These are phyloP conservation scores for Melanomma pulvis-pyrius DNA, from an alignment of 495 filamentous ascomycete species.

Conservation along the genomic window DNA sequence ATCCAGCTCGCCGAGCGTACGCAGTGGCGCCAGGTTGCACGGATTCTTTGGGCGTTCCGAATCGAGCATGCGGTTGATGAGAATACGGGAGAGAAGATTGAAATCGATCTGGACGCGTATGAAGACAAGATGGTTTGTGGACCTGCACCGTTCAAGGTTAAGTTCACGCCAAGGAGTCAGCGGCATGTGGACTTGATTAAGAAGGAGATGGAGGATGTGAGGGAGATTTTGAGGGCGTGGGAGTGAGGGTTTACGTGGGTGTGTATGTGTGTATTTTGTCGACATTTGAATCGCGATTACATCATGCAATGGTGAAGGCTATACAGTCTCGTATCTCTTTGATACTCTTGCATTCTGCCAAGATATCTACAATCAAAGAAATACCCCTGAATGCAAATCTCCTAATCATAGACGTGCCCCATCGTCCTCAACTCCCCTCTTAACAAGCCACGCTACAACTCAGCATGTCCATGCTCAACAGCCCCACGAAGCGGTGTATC, in stretches of 20 bases:
- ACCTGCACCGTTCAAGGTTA: constrained; percentile 11
- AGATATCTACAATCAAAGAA: no score
- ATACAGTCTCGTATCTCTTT: no score
- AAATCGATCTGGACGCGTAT: constrained; percentile 52
- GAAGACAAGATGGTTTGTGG: constrained; percentile 7
- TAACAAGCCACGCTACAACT: no score
- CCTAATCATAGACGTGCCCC: no score
- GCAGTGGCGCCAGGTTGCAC: constrained; percentile 55
- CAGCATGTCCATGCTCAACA: no score
- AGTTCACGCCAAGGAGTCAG: constrained; percentile 23
- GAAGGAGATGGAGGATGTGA: constrained; percentile 14
- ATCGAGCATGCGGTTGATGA: constrained; percentile 49
- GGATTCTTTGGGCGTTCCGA: constrained; percentile 60
- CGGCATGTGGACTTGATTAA: constrained; percentile 16
- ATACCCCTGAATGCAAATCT: no score
- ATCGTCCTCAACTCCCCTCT: no score
- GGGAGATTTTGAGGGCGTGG: constrained; percentile 19
- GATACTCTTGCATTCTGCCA: no score
- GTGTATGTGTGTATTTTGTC: no score
- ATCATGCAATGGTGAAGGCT: no score
- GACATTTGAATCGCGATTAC: no score
- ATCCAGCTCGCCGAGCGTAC: constrained; percentile 60
- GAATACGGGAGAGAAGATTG: constrained; percentile 44
- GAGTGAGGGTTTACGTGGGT: constrained; percentile 5
- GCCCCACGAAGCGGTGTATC: no score